A percentile compares a stretch with the other conserved stretches of the same genome.
Evolutionary conservation across 768 basidiomycete species (phyloP).

Genomic region (Mycena albidolilacea): DNA sequence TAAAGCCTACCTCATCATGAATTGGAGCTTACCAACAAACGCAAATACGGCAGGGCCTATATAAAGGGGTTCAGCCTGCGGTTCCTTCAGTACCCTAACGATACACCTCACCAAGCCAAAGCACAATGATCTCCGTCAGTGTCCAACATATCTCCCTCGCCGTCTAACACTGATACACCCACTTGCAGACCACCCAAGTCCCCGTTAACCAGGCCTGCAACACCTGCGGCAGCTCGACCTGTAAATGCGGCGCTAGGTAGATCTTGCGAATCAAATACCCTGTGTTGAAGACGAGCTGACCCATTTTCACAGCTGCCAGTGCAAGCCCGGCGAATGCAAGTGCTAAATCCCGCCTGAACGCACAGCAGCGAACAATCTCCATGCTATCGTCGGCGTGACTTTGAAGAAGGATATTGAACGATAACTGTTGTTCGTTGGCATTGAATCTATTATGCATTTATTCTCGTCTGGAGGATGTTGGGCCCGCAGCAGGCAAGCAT

Average conservation of each 20-base stretch:
- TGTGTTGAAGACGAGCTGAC: neutral
- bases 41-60: neutral
- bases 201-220: constrained; percentile 10
- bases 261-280: too few relatives aligned
- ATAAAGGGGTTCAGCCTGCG: constrained; percentile 2
- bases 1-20: neutral
- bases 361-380: neutral
- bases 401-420: neutral
- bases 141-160: neutral
- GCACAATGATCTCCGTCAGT: constrained; percentile 11
- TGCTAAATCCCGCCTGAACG: neutral
- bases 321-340: constrained; percentile 7
- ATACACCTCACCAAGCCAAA: neutral
- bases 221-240: neutral
- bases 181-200: neutral
- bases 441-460: constrained; percentile 11
- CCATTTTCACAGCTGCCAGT: neutral
- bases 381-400: neutral
- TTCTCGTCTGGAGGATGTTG: neutral
- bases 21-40: neutral
- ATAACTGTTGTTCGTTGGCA: constrained; percentile 1
- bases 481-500: neutral
- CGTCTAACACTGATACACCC: neutral
- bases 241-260: constrained; percentile 6
- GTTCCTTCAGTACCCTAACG: constrained; percentile 4